These are phyloP conservation scores for Mycena capillaripes DNA, from an alignment of 768 basidiomycete species.

Conservation along the genomic window DNA sequence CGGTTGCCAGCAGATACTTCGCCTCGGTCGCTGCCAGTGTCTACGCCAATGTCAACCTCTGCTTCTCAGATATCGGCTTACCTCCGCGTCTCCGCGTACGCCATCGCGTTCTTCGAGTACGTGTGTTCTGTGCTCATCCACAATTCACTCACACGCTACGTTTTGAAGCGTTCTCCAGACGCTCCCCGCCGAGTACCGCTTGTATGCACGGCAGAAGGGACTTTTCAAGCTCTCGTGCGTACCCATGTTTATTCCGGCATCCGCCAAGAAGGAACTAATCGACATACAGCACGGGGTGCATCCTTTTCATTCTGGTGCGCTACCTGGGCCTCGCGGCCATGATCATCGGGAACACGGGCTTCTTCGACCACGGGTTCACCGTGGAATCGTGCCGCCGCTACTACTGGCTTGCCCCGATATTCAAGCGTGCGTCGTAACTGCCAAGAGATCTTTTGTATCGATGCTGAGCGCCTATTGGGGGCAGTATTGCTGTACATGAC, in stretches of 20 bases:
- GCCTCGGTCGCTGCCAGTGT: too few species aligned
- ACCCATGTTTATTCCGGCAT: background rate
- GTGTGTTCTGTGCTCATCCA: background rate
- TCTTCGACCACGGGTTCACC: conserved; percentile 34
- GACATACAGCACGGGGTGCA: conserved; percentile 21
- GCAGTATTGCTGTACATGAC: conserved; percentile 23
- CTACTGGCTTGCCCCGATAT: conserved; percentile 27
- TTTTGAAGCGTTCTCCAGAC: conserved; percentile 15
- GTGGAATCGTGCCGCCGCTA: conserved; percentile 3
- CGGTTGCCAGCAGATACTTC: too few species aligned
- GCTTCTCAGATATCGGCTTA: conserved; percentile 18
- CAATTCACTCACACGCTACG: background rate
- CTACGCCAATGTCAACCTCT: conserved; percentile 7
- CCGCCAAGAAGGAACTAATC: background rate
- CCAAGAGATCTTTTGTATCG: background rate
- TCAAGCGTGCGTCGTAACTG: conserved; percentile 16
- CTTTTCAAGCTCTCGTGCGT: conserved; percentile 18
- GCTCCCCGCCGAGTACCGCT: conserved; percentile 21
- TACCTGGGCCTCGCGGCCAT: conserved; percentile 28
- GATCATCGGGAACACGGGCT: conserved; percentile 25
- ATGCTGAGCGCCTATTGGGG: too few species aligned
- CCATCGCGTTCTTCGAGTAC: conserved; percentile 29
- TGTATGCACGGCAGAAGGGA: conserved; percentile 22
- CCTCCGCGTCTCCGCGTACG: conserved; percentile 26
- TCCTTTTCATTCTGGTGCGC: conserved; percentile 34